phyloP scores from a whole-genome alignment of 2,329 filamentous ascomycete species.

The Dothidotthia symphoricarpi region DNA sequence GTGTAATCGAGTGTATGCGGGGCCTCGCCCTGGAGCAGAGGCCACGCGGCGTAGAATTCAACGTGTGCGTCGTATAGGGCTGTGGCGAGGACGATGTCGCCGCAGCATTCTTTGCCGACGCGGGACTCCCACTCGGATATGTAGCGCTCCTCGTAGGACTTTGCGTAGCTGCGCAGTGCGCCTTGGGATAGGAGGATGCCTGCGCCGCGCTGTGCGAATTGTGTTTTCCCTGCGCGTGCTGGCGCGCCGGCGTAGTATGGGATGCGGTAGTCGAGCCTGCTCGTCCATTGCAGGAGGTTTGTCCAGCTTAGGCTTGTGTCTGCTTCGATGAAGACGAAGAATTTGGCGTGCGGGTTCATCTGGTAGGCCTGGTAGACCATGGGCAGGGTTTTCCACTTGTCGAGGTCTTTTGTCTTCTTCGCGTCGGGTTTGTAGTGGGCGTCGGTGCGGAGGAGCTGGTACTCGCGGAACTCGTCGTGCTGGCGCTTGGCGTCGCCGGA shows the following conservation, averaged over 20 bases:
- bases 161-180: constrained; percentile 38
- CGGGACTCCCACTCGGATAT: constrained; percentile 33
- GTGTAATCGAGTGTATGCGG: constrained; percentile 43
- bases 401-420: constrained; percentile 51
- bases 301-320: constrained; percentile 39
- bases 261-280: constrained; percentile 41
- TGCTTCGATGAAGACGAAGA: constrained; percentile 39
- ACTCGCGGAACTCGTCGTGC: constrained; percentile 53
- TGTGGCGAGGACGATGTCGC: constrained; percentile 38
- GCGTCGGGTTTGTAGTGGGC: constrained; percentile 42
- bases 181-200: constrained; percentile 46
- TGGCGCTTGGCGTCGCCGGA: constrained; percentile 29
- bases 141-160: constrained; percentile 34
- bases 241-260: constrained; percentile 45
- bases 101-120: constrained; percentile 39
- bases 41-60: constrained; percentile 41
- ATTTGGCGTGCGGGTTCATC: constrained; percentile 28
- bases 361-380: constrained; percentile 53
- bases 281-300: constrained; percentile 42
- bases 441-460: constrained; percentile 49
- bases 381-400: constrained; percentile 60
- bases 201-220: constrained; percentile 45
- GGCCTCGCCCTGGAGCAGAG: constrained; percentile 46
- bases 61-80: constrained; percentile 38
- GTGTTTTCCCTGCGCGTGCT: constrained; percentile 36